These are phyloP conservation scores for Phialophora tarda DNA, from an alignment of 2,329 filamentous ascomycete genomes.

Conservation along the genomic window DNA sequence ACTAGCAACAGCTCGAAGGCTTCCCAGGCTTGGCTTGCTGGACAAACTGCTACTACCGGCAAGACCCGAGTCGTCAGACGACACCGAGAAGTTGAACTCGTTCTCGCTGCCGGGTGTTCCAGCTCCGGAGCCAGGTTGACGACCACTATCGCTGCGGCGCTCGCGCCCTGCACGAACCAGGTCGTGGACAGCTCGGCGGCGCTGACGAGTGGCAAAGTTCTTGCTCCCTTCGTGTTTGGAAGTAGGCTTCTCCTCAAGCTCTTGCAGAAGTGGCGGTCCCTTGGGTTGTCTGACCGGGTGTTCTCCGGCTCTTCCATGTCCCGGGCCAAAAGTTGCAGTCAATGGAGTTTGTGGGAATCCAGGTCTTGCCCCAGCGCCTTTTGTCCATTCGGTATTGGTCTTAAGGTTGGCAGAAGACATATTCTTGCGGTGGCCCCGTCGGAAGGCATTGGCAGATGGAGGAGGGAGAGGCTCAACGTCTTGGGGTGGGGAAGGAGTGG, in stretches of 20 bases:
- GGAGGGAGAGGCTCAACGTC: constrained; percentile 77
- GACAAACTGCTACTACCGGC: constrained; percentile 81
- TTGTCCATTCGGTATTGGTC: constrained; percentile 57
- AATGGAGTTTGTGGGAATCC: constrained; percentile 79
- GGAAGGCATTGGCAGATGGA: constrained; percentile 88
- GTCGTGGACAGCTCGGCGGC: constrained; percentile 88
- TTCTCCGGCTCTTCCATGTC: constrained; percentile 89
- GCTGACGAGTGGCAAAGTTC: constrained; percentile 93
- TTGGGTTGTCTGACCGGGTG: constrained; percentile 92
- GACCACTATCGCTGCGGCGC: constrained; percentile 68
- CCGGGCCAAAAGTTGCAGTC: constrained; percentile 87
- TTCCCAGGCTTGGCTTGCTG: constrained; percentile 74
- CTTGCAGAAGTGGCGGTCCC: constrained; percentile 87
- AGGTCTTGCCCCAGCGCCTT: constrained; percentile 74
- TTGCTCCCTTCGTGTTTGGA: constrained; percentile 93
- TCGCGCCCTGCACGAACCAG: constrained; percentile 88
- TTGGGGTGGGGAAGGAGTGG: constrained; percentile 71
- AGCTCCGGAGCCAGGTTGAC: constrained; percentile 70
- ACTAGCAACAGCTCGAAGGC: constrained; percentile 76
- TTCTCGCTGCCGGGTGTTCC: constrained; percentile 90
- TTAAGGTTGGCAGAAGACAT: constrained; percentile 68
- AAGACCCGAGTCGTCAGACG: constrained; percentile 73
- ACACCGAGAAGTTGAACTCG: constrained; percentile 69
- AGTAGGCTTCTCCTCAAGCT: constrained; percentile 86
- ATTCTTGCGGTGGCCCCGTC: constrained; percentile 90